Percentiles rank a stretch among this genome's conserved stretches.
Evolutionary conservation across 257 asterid species (phyloP).

Genomic region (Solanum chilense): DNA sequence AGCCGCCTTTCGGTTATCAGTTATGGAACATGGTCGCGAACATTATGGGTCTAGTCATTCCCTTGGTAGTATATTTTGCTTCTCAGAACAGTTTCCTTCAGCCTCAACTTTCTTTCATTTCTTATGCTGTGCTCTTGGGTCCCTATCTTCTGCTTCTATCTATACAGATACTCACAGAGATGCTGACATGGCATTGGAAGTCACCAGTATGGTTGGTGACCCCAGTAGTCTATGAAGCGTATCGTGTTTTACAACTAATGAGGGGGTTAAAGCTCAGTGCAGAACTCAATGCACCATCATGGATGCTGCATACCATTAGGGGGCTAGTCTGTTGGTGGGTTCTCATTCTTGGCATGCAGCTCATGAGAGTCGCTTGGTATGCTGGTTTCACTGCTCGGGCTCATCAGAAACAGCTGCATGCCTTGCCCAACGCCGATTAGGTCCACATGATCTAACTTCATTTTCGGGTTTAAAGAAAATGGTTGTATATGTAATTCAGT

Average conservation of each 20-base stretch:
- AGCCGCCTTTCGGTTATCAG: constrained; percentile 60
- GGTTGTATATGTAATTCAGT: neutral
- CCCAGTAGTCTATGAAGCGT: constrained; percentile 75
- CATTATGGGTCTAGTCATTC: constrained; percentile 39
- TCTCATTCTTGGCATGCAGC: constrained; percentile 87
- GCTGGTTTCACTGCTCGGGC: constrained; percentile 67
- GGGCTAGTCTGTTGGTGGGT: constrained; percentile 94
- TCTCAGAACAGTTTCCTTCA: constrained; percentile 51
- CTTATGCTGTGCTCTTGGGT: constrained; percentile 64
- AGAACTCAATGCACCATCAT: constrained; percentile 58
- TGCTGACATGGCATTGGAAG: constrained; percentile 95
- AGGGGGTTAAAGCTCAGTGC: constrained; percentile 82
- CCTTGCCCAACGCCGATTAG: constrained; percentile 1
- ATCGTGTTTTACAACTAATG: constrained; percentile 82
- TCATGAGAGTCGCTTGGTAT: constrained; percentile 96
- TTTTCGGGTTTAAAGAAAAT: neutral
- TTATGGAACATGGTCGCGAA: constrained; percentile 80
- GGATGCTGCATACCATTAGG: constrained; percentile 64
- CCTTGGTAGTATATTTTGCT: constrained; percentile 29
- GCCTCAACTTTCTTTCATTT: constrained; percentile 54
- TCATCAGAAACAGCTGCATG: constrained; percentile 14
- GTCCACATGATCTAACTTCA: neutral
- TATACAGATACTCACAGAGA: constrained; percentile 73
- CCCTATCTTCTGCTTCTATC: constrained; percentile 80
- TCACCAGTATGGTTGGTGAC: constrained; percentile 94